Conservation (phyloP, 257 asterid genomes). For the Solanum chaucha region DNA sequence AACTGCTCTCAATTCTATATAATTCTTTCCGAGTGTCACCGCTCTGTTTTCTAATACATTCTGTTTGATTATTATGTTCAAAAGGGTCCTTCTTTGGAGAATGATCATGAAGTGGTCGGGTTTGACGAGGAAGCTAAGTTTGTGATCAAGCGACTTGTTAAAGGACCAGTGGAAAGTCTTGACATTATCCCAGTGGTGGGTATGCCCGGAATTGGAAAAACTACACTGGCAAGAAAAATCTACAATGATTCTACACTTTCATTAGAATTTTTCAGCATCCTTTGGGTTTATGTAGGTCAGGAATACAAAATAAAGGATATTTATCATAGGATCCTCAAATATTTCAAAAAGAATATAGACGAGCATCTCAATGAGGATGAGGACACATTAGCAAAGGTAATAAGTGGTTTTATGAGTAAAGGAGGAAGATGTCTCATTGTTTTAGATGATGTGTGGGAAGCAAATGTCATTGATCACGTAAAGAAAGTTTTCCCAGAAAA, state of each 20-base stretch:
- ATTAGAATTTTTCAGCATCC: slow-evolving; percentile 1
- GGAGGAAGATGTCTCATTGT: neutral
- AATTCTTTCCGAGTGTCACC: too few species aligned
- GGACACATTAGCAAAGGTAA: neutral
- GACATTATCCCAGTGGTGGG: too few species aligned
- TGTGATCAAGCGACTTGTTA: too few species aligned
- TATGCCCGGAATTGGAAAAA: too few species aligned
- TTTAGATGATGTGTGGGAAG: neutral
- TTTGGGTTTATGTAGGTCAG: slow-evolving; percentile 13
- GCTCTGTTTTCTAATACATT: too few species aligned
- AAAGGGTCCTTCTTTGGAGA: too few species aligned
- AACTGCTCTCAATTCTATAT: too few species aligned
- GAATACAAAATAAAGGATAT: neutral
- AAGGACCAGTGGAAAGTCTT: too few species aligned
- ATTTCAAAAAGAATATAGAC: neutral
- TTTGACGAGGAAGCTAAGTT: neutral
- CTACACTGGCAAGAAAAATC: too few species aligned
- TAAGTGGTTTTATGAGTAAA: neutral
- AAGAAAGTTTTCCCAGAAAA: neutral
- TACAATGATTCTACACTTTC: too few species aligned
- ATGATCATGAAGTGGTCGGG: neutral
- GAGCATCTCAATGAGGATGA: neutral
- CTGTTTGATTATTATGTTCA: too few species aligned
- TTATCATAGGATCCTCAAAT: slow-evolving; percentile 11
- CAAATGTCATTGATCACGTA: accelerated